Evolutionary conservation across 164 flowering plant genomes (phyloP).

Genomic region (Chimonanthus salicifolius): DNA sequence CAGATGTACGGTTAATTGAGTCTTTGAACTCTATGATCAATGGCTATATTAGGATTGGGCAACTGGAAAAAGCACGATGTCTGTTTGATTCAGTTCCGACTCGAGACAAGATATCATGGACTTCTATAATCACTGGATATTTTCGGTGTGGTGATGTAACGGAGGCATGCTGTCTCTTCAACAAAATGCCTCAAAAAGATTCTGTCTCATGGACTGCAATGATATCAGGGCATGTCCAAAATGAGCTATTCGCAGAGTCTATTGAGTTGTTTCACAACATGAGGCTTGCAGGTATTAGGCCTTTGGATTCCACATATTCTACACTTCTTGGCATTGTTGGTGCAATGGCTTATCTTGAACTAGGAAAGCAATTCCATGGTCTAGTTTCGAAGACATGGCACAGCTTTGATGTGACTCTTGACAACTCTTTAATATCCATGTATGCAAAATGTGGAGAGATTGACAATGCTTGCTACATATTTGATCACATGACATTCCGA

Average conservation of each 20-base stretch:
- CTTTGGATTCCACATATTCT: slow-evolving; percentile 35
- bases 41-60: slow-evolving; percentile 38
- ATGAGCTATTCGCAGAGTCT: slow-evolving; percentile 47
- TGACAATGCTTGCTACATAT: slow-evolving; percentile 28
- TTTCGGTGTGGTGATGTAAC: slow-evolving; percentile 30
- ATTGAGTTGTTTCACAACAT: slow-evolving; percentile 29
- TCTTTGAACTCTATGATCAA: slow-evolving; percentile 42
- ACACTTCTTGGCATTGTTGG: slow-evolving; percentile 53
- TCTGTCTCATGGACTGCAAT: slow-evolving; percentile 57
- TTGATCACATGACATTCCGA: slow-evolving; percentile 27
- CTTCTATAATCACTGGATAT: slow-evolving; percentile 51
- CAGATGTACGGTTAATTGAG: slow-evolving; percentile 13
- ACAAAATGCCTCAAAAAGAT: slow-evolving; percentile 47
- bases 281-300: slow-evolving; percentile 28
- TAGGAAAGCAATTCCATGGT: slow-evolving; percentile 44
- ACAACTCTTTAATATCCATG: slow-evolving; percentile 51
- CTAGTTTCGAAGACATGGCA: slow-evolving; percentile 27
- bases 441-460: slow-evolving; percentile 56
- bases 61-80: slow-evolving; percentile 31
- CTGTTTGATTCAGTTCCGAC: slow-evolving; percentile 30
- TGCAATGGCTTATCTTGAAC: slow-evolving; percentile 41
- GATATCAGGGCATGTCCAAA: slow-evolving; percentile 47
- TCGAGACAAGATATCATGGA: slow-evolving; percentile 48
- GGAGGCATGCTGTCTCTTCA: slow-evolving; percentile 41
- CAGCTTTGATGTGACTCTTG: slow-evolving; percentile 28